phyloP scores from a whole-genome alignment of 768 basidiomycete genomes.

The Hygrophoropsis aurantiaca region DNA sequence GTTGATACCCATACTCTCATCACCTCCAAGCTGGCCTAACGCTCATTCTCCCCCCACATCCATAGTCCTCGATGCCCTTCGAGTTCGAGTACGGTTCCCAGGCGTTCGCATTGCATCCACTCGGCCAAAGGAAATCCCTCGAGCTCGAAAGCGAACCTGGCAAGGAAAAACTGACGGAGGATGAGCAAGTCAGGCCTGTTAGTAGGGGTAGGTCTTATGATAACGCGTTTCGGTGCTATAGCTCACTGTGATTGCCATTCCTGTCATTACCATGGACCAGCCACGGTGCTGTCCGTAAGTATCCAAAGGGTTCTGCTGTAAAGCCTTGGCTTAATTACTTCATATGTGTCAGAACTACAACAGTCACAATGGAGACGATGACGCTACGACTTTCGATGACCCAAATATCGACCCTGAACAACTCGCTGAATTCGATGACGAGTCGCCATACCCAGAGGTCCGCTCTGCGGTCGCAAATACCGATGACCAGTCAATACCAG shows the following conservation, averaged over 20 bases:
- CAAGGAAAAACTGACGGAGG: slow-evolving; percentile 24
- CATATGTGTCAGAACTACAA: not conserved
- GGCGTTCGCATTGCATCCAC: slow-evolving; percentile 14
- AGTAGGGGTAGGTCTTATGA: slow-evolving; percentile 17
- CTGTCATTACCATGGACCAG: slow-evolving; percentile 9
- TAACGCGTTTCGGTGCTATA: not conserved
- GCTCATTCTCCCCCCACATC: slow-evolving; percentile 6
- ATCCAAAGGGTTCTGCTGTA: not conserved
- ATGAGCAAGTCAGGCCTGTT: slow-evolving; percentile 11
- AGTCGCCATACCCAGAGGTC: slow-evolving; percentile 74
- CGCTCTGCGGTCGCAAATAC: slow-evolving; percentile 69
- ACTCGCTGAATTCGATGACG: slow-evolving; percentile 42
- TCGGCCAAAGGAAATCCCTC: slow-evolving; percentile 9
- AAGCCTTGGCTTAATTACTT: not conserved
- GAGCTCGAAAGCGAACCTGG: slow-evolving; percentile 14
- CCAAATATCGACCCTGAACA: slow-evolving; percentile 24
- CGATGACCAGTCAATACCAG: slow-evolving; percentile 64
- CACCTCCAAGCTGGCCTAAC: slow-evolving; percentile 5
- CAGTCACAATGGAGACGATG: slow-evolving; percentile 5
- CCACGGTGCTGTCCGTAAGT: slow-evolving; percentile 18
- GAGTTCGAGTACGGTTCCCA: slow-evolving; percentile 11
- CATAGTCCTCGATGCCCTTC: slow-evolving; percentile 17
- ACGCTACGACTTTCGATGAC: slow-evolving; percentile 17
- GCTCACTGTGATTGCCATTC: not conserved
- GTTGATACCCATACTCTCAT: not conserved